Evolutionary conservation across 768 basidiomycete genomes (phyloP).

Genomic region (Dioszegia crocea): DNA sequence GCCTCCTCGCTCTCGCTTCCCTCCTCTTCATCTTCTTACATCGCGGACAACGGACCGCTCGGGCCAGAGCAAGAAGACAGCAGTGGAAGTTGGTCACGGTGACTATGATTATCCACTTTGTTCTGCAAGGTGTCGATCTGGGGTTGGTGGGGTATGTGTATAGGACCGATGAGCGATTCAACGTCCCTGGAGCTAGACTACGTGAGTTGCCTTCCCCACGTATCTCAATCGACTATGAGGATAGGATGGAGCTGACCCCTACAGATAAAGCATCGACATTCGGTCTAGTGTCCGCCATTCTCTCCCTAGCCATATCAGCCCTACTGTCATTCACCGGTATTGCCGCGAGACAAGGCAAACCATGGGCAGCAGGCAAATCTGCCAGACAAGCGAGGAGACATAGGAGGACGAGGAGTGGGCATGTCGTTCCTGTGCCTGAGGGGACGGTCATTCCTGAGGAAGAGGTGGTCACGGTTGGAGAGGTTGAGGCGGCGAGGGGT

Average conservation of each 20-base stretch:
- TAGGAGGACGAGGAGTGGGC: constrained; percentile 42
- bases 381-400: constrained; percentile 37
- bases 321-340: constrained; percentile 44
- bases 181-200: constrained; percentile 31
- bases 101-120: constrained; percentile 44
- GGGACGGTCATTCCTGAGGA: constrained; percentile 34
- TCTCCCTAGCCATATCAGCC: constrained; percentile 32
- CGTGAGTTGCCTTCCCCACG: constrained; percentile 20
- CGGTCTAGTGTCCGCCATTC: constrained; percentile 40
- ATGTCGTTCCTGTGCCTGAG: constrained; percentile 41
- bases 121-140: constrained; percentile 41
- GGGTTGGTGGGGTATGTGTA: constrained; percentile 45
- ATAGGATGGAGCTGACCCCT: neutral
- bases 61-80: constrained; percentile 41
- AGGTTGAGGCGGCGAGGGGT: constrained; percentile 32
- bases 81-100: constrained; percentile 48
- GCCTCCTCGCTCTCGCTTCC: constrained; percentile 37
- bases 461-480: constrained; percentile 38
- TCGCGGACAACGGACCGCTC: constrained; percentile 36
- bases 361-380: constrained; percentile 49
- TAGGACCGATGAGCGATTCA: constrained; percentile 45
- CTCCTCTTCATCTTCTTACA: constrained; percentile 47
- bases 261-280: constrained; percentile 41
- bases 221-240: neutral
- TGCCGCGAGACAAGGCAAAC: constrained; percentile 45